Evolutionary conservation across 371 early-diverging fungal species (phyloP), one percentile per base, ranked within the genome.

Genomic region (Rhizopus delemar): DNA sequence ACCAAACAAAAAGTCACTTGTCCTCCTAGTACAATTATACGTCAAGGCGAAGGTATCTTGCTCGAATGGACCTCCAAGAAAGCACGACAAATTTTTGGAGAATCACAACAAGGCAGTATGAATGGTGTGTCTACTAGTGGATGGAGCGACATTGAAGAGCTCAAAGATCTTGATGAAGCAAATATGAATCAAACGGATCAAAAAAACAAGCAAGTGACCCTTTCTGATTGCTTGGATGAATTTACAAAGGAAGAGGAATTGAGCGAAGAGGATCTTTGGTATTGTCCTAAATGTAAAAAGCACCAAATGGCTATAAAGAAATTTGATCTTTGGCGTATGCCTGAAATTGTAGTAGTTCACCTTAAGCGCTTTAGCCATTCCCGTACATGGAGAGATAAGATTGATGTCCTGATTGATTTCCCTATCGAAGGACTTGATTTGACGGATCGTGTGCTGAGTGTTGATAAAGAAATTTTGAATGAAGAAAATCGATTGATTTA

Each of bases 311-410:
- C 90, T 1, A 86, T 84, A 50, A 94, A 94, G 70, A 91, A 93
- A 59, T 76, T 93, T 33, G 94, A 95, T 66, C 74, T 95, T 29
- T 93, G 92, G 90, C 80, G 84, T 2, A 73, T 90, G 34, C 97
- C 98, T 6, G 91, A 93, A 65, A 86, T 91, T 53, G 72, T 97
- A 31, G 92, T 97, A 0, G 88, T 97, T 43, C 96, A 95, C 58
- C 73, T 97, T 48, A 97, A 97, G 72, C 86, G 97, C 33, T 96
- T 95, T 65, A 84, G 89, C 22, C 91, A 87, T 51, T 73, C 86
- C 8, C 80, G 91, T 22, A 70, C 81, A 0, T 87, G 87, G 77
- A 81, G 92, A 35, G 90, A 92, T 55, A 98, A 98, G 73, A 87
- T 96, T 59, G 92, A 92, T 58, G 85, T 75, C 2, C 53, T 86